phyloP scores from a whole-genome alignment of 192 early-diverging fungal species.

The Gonapodya prolifera region DNA sequence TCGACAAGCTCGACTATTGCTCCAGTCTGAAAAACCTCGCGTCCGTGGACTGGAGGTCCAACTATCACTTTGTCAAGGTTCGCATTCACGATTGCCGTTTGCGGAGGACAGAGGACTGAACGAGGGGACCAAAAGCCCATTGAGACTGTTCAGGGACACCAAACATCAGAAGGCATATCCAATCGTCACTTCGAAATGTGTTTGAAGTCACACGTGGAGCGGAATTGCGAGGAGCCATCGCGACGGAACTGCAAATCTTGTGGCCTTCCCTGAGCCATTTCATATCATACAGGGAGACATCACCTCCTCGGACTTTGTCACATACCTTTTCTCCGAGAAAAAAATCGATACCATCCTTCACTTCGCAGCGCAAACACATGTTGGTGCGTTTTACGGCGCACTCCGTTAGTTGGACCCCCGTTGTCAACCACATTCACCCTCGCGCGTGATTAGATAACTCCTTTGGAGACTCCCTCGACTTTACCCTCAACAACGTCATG shows the following conservation, averaged over 20 bases:
- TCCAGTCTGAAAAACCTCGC: slow-evolving; percentile 46
- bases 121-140: too few species aligned
- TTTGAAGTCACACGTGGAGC: too few species aligned
- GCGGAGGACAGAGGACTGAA: too few species aligned
- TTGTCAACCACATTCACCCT: not conserved
- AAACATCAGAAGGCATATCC: too few species aligned
- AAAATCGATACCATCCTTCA: slow-evolving; percentile 61
- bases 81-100: not conserved
- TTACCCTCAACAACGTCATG: slow-evolving; percentile 64
- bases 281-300: slow-evolving; percentile 46
- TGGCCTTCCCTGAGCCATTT: not conserved
- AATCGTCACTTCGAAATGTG: too few species aligned
- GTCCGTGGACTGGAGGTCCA: slow-evolving; percentile 25
- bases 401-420: not conserved
- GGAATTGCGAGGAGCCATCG: too few species aligned
- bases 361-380: slow-evolving; percentile 70
- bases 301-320: slow-evolving; percentile 45
- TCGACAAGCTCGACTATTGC: slow-evolving; percentile 74
- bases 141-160: too few species aligned
- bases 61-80: slow-evolving; percentile 55
- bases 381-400: slow-evolving; percentile 21
- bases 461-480: slow-evolving; percentile 69
- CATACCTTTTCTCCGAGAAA: slow-evolving; percentile 48
- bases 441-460: slow-evolving; percentile 43
- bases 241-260: not conserved